Evolutionary conservation across 2,329 filamentous ascomycete species (phyloP).

Genomic region (Pseudogymnoascus sp.): DNA sequence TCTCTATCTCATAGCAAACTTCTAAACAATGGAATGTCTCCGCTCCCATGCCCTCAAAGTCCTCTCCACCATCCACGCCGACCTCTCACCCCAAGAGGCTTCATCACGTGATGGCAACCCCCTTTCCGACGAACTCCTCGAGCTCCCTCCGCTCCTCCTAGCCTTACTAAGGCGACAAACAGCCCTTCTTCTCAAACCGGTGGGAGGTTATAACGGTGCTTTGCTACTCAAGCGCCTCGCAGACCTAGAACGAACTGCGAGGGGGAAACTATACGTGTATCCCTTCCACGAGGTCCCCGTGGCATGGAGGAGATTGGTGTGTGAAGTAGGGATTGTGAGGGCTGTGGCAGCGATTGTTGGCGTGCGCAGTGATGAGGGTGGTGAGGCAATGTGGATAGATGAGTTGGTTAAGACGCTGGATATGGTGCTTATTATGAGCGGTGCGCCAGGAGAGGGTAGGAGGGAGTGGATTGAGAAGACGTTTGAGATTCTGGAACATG

Average conservation of each 20-base stretch:
- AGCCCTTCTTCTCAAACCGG: neutral
- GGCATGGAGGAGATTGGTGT: constrained; percentile 64
- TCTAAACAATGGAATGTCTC: neutral
- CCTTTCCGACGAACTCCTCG: neutral
- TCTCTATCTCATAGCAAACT: neutral
- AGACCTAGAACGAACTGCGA: constrained; percentile 51
- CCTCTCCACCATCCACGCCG: neutral
- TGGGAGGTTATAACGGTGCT: neutral
- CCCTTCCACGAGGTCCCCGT: constrained; percentile 57
- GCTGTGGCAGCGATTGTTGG: constrained; percentile 29
- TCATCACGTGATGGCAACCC: neutral
- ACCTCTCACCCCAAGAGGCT: neutral
- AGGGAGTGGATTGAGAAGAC: constrained; percentile 41
- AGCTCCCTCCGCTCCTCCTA: neutral
- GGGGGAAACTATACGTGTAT: constrained; percentile 61
- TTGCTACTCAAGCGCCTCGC: constrained; percentile 34
- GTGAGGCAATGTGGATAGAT: constrained; percentile 15
- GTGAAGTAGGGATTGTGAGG: constrained; percentile 59
- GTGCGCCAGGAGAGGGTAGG: constrained; percentile 13
- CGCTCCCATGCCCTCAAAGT: neutral
- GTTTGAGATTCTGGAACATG: constrained; percentile 56
- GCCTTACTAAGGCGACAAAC: neutral
- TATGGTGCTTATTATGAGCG: constrained; percentile 28
- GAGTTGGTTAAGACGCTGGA: constrained; percentile 23
- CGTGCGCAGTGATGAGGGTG: neutral